Evolutionary conservation across 2,329 filamentous ascomycete species (phyloP), one percentile per base, ranked within the genome.

Genomic region (Clonostachys sp.): DNA sequence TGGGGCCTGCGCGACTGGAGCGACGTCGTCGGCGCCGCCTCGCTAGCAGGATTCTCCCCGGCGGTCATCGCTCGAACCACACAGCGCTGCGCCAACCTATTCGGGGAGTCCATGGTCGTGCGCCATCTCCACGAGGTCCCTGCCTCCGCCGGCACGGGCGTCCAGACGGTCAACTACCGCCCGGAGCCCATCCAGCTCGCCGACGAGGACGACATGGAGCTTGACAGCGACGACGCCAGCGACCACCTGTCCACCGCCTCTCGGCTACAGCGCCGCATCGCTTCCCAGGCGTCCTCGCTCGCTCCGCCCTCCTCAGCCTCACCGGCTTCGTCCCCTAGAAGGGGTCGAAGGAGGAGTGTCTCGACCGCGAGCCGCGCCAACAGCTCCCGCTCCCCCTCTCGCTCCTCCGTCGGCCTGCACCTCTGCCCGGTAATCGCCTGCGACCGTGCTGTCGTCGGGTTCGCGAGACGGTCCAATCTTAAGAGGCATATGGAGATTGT

Each of bases 11-110:
- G 87, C 18, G 87, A 95, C 67, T 97, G 92, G 92, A 87, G 83
- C 54, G 89, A 95, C 54, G 79, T 96, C 2, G 68, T 96, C 30
- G 88, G 88, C 1, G 75, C 90, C 1, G 92, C 92, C 4, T 78
- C 88, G 0, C 68, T 95, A 44, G 80, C 80, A 3, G 89, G 87
- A 0, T 91, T 91, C 65, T 71, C 86, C 2, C 64, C 73, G 0
- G 64, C 70, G 1, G 86, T 83, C 1, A 66, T 96, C 12, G 78
- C 83, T 45, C 80, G 88, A 33, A 80, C 90, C 1, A 79, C 86
- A 3, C 75, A 83, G 58, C 79, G 92, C 44, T 97, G 91, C 58
- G 81, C 86, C 3, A 71, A 79, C 42, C 70, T 96, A 0, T 96
- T 96, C 56, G 78, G 77, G 0, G 80, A 94, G 64, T 71, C 77